Base-by-base conservation (phyloP, 345 rosid species). In the Chamaenerion angustifolium region DNA sequence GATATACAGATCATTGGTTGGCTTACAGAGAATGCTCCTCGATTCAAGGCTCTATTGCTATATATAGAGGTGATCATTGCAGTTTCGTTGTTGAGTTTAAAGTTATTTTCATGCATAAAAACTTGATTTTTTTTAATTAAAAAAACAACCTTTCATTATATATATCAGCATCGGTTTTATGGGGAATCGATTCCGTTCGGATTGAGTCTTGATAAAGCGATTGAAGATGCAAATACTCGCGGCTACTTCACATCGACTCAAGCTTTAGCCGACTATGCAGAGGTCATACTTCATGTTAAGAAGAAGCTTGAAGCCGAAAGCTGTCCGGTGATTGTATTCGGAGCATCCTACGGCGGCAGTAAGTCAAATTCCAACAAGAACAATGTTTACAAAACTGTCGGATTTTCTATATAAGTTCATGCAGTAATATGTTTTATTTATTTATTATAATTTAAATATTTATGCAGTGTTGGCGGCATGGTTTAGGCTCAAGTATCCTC, bases 291-390 rank as follows among this genome's bases (percentile, higher is more conserved):
- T 15, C 40, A 67, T 45, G 8, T 66, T 1, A 66, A 73, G 70
- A 37, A 69, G 52, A 45, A 45, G n/a, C 56, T 60, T 14, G 6
- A 31, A 0, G 64, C 72, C 0, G 1, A 55, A 13, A 46, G 49
- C 5, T 73, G 72, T 16, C 78, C 75, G 0, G 56, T 66, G 11
- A 69, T 73, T 6, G 78, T 69, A 37, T 12, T 64, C 11, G 75
- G 75, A 48, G 78, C 72, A 60, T 73, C 75, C 6, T 73, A 73
- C 9, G 78, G 78, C 9, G 72, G 75, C 58, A 69, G 78, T 73
- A 64, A 57, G 69, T 37, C n/a, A 23, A 11, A 15, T 21, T n/a
- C n/a, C n/a, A n/a, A n/a, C n/a, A n/a, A n/a, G n/a, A n/a, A n/a
- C n/a, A n/a, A n/a, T n/a, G n/a, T n/a, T n/a, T n/a, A n/a, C n/a